These are phyloP conservation scores for Rhynchosporium agropyri DNA, from an alignment of 2,329 filamentous ascomycete species.

Conservation along the genomic window DNA sequence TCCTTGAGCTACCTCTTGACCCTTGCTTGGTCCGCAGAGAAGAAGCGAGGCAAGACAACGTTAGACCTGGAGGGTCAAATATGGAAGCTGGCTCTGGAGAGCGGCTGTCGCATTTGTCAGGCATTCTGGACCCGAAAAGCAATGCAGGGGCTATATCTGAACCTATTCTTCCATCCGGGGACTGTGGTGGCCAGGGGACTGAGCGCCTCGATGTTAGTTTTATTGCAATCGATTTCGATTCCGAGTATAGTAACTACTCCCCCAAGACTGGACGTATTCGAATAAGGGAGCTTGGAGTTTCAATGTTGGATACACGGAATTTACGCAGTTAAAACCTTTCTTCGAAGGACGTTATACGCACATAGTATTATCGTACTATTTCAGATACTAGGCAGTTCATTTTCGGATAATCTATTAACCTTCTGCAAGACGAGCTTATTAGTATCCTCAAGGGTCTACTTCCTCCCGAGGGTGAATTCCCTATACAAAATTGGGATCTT, in stretches of 20 bases:
- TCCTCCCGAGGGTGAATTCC: not conserved
- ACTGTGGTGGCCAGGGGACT: not conserved
- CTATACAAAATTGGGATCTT: not conserved
- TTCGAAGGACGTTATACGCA: conserved; percentile 15
- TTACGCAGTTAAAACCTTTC: conserved; percentile 4
- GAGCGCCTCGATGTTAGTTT: conserved; percentile 23
- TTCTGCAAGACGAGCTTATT: conserved; percentile 11
- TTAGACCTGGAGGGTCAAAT: not conserved
- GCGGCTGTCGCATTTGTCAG: not conserved
- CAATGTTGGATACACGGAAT: conserved; percentile 21
- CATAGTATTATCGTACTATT: conserved; percentile 25
- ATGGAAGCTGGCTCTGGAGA: not conserved
- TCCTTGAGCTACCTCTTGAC: conserved; percentile 15
- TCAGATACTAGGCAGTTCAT: conserved; percentile 23
- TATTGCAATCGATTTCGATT: conserved; percentile 29
- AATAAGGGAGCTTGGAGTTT: conserved; percentile 28
- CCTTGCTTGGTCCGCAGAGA: conserved; percentile 8
- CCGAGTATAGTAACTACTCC: conserved; percentile 26
- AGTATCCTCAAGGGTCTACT: conserved; percentile 6
- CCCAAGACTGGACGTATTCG: conserved; percentile 24
- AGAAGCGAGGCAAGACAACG: not conserved
- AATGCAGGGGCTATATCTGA: not conserved
- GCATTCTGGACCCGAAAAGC: not conserved
- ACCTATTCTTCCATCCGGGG: not conserved
- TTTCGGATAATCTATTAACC: conserved; percentile 20